Evolutionary conservation across 169 alveolate genomes (phyloP), one percentile per base, ranked within the genome.

Genomic region (Plasmodium yoelii): DNA sequence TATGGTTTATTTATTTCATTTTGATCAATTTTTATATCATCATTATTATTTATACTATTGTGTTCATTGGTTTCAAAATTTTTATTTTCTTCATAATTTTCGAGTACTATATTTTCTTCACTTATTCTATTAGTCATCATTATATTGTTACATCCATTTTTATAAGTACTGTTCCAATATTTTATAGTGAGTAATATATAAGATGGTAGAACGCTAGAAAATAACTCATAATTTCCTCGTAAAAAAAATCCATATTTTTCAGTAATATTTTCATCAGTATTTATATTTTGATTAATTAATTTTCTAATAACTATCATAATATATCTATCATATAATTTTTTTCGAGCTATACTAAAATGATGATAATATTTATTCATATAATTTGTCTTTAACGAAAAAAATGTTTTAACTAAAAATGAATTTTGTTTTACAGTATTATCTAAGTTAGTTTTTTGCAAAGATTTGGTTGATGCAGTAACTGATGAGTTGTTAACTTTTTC

Each of bases 341-440:
- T 82, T 44, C 90, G 53, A 44, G 57, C 65, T 55, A 67, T 26
- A 26, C 90, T 67, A 67, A 67, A 82, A 67, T 82, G 90, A 47
- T 82, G 75, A 65, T 82, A 82, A 60, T 82, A 82, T 67, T 82
- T 82, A 82, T 82, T 53, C 90, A 82, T 82, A 18, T 47, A 34
- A 56, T 82, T 67, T 10, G 73, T 82, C 39, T 82, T 82, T 15
- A 82, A 61, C 2, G 82, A 9, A 71, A 67, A 82, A 70, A 47
- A 55, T 9, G 18, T 67, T 22, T 55, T 82, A 13, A 34, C 59
- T 15, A 24, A 44, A 34, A 34, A 34, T 15, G 59, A 22, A 5
- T 22, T 1, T 2, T 34, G 44, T 34, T 67, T 24, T 49, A 26
- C 12, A 0, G 68, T 47, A 42, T 64, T n/a, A 42, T 55, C 53